These are phyloP conservation scores for Phytophthora europaea DNA, from an alignment of 352 stramenopile genomes.

Conservation along the genomic window DNA sequence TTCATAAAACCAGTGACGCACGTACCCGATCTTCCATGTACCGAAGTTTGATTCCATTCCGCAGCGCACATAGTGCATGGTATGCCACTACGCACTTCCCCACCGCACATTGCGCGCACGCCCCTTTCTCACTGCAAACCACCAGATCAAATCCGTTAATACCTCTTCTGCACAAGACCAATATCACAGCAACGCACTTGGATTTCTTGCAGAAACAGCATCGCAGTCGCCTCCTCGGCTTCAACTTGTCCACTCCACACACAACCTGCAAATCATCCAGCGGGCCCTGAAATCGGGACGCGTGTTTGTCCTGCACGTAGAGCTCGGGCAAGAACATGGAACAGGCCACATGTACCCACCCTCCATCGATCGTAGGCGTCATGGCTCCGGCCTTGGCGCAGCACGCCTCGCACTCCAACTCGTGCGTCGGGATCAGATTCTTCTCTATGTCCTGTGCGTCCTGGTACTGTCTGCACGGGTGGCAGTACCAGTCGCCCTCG, in stretches of 20 bases:
- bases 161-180: constrained; percentile 1
- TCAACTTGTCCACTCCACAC: constrained; percentile 67
- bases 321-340: constrained; percentile 86
- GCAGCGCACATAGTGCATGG: constrained; percentile 73
- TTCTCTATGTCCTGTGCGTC: constrained; percentile 50
- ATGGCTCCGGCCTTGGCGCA: constrained; percentile 64
- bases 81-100: constrained; percentile 82
- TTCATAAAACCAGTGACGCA: background rate
- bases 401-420: constrained; percentile 67
- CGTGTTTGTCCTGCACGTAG: constrained; percentile 47
- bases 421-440: constrained; percentile 62
- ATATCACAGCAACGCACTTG: constrained; percentile 36
- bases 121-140: constrained; percentile 63
- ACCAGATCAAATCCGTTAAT: constrained; percentile 16
- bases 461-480: constrained; percentile 68
- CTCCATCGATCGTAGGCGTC: constrained; percentile 49
- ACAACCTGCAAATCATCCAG: constrained; percentile 65
- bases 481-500: constrained; percentile 83
- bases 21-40: constrained; percentile 70
- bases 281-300: constrained; percentile 29
- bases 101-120: constrained; percentile 74
- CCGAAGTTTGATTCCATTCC: constrained; percentile 67
- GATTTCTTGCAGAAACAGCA: constrained; percentile 82
- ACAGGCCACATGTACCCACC: constrained; percentile 83
- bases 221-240: constrained; percentile 61